Evolutionary conservation across 371 early-diverging fungal genomes (phyloP).

Genomic region (Haplosporangium sp.): DNA sequence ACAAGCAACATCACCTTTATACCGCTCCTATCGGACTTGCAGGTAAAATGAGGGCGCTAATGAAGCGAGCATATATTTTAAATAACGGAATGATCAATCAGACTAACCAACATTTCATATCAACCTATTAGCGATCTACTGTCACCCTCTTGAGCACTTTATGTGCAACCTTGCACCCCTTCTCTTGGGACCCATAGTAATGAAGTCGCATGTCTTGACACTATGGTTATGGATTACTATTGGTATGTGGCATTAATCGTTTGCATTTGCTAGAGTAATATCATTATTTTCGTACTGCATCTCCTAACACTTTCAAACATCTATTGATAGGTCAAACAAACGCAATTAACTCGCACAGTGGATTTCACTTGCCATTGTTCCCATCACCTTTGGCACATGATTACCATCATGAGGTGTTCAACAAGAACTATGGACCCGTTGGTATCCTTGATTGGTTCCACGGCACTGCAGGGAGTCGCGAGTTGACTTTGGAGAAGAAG

Average conservation of each 20-base stretch:
- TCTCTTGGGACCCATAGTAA: constrained; percentile 62
- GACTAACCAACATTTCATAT: not conserved
- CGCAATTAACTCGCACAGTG: constrained; percentile 74
- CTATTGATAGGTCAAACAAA: constrained; percentile 58
- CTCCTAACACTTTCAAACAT: not conserved
- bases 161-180: constrained; percentile 65
- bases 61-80: not conserved
- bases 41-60: constrained; percentile 44
- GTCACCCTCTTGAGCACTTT: constrained; percentile 69
- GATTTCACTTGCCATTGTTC: constrained; percentile 68
- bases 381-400: constrained; percentile 69
- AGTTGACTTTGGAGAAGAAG: constrained; percentile 41
- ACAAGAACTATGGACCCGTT: constrained; percentile 68
- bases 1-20: constrained; percentile 72
- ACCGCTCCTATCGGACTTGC: constrained; percentile 71
- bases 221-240: constrained; percentile 67
- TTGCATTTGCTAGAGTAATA: not conserved
- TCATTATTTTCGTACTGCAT: too few species aligned
- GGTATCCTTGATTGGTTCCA: constrained; percentile 62
- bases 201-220: constrained; percentile 65
- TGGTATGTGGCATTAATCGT: constrained; percentile 20
- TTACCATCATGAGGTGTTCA: constrained; percentile 77
- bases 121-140: constrained; percentile 57
- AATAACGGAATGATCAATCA: not conserved
- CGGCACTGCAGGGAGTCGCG: constrained; percentile 58